A percentile compares a stretch with the other conserved stretches of the same genome.
phyloP scores from a whole-genome alignment of 352 stramenopile species.

The Pseudoperonospora humuli region DNA sequence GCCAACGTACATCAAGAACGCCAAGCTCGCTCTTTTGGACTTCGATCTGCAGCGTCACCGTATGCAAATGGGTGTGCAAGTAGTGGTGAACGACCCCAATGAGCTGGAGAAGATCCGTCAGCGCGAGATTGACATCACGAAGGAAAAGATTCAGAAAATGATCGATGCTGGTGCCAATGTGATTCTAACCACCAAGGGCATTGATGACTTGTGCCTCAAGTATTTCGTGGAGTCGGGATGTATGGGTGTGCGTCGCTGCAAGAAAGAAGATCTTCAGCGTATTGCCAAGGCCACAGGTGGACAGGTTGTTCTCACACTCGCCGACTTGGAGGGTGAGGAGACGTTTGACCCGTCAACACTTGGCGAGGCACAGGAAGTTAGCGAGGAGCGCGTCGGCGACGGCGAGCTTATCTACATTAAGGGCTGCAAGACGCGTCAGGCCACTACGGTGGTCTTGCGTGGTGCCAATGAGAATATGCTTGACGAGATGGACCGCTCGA shows the following conservation, averaged over 20 bases:
- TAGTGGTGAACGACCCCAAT: constrained; percentile 90
- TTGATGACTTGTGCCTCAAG: constrained; percentile 99
- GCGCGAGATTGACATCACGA: constrained; percentile 99
- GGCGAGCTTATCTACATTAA: constrained; percentile 99
- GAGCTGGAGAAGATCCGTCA: constrained; percentile 98
- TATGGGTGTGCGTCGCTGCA: constrained; percentile 95
- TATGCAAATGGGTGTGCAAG: constrained; percentile 95
- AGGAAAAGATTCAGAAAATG: constrained; percentile 99
- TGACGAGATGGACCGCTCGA: constrained; percentile 98
- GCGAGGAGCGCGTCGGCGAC: constrained; percentile 96
- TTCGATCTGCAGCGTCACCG: constrained; percentile 98
- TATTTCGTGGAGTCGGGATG: constrained; percentile 99
- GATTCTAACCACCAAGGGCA: constrained; percentile 99
- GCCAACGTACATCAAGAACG: constrained; percentile 91
- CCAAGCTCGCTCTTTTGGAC: constrained; percentile 96
- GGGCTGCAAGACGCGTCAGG: constrained; percentile 89
- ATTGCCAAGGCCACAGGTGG: constrained; percentile 98
- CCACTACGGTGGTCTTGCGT: constrained; percentile 96
- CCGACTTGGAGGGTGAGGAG: constrained; percentile 98
- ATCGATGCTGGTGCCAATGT: constrained; percentile 96
- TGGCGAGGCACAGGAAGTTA: constrained; percentile 90
- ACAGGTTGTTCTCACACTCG: constrained; percentile 95
- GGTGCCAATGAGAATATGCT: constrained; percentile 99
- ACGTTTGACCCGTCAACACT: constrained; percentile 92
- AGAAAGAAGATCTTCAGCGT: constrained; percentile 97